Evolutionary conservation across 371 early-diverging fungal genomes (phyloP).

Genomic region (Basidiobolus meristosporus): DNA sequence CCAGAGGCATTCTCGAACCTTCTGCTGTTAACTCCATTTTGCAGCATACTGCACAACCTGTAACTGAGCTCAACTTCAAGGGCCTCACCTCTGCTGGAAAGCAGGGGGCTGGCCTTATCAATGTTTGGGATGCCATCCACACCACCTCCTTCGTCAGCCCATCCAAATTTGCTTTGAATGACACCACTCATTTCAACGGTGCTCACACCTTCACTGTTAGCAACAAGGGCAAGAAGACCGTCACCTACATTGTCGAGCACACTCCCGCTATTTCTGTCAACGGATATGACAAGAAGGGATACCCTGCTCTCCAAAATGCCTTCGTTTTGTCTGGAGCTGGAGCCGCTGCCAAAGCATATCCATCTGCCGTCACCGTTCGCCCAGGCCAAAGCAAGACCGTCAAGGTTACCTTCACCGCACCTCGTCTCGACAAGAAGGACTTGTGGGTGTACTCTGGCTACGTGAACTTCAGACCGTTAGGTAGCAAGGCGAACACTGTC

Average conservation of each 20-base stretch:
- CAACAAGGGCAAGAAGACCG: conserved; percentile 26
- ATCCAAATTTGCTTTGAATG: conserved; percentile 37
- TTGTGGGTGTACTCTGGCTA: conserved; percentile 4
- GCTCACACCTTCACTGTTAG: conserved; percentile 25
- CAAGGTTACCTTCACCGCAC: conserved; percentile 13
- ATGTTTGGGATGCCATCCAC: conserved; percentile 30
- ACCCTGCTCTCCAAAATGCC: too few species aligned
- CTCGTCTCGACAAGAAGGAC: conserved; percentile 16
- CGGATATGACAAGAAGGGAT: conserved; percentile 11
- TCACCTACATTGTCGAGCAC: conserved; percentile 25
- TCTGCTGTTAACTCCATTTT: conserved; percentile 12
- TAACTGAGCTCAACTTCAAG: conserved; percentile 11
- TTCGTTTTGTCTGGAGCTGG: conserved; percentile 7
- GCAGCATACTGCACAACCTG: conserved; percentile 26
- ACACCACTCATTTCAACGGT: conserved; percentile 19
- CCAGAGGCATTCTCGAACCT: conserved; percentile 7
- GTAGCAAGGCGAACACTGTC: conserved; percentile 7
- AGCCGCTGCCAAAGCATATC: conserved; percentile 11
- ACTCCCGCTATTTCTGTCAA: conserved; percentile 18
- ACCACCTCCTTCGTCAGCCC: conserved; percentile 30
- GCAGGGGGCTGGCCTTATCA: conserved; percentile 59
- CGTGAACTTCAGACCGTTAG: conserved; percentile 3
- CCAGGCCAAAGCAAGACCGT: conserved; percentile 17
- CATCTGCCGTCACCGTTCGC: conserved; percentile 10
- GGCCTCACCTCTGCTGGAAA: conserved; percentile 17